Evolutionary conservation across 2,329 filamentous ascomycete genomes (phyloP).

Genomic region (Bipolaris oryzae): DNA sequence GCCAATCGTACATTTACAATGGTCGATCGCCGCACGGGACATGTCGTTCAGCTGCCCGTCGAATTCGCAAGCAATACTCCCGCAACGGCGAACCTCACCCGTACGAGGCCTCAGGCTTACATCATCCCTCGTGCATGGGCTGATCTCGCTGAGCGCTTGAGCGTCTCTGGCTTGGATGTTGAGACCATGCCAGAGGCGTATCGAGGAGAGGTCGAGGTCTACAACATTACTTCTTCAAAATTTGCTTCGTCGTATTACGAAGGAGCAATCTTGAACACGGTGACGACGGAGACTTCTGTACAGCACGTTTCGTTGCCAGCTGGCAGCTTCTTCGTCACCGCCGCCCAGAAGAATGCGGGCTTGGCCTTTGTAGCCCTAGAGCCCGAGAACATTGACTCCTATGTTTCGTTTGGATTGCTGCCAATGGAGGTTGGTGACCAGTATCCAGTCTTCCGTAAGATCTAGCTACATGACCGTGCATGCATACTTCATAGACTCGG

Average conservation of each 20-base stretch:
- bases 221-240: conserved; percentile 41
- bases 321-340: conserved; percentile 44
- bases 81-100: conserved; percentile 43
- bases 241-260: conserved; percentile 44
- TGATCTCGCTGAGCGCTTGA: conserved; percentile 42
- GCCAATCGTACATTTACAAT: conserved; percentile 42
- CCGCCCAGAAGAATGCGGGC: conserved; percentile 47
- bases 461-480: conserved; percentile 4
- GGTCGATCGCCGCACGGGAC: conserved; percentile 40
- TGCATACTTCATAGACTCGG: not conserved
- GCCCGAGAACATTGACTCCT: conserved; percentile 47
- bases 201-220: conserved; percentile 39
- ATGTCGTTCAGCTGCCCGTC: conserved; percentile 42
- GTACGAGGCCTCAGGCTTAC: conserved; percentile 42
- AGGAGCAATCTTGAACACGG: conserved; percentile 40
- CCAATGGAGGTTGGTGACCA: conserved; percentile 44
- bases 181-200: conserved; percentile 37
- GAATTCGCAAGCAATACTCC: conserved; percentile 46
- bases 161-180: conserved; percentile 43
- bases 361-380: conserved; percentile 48
- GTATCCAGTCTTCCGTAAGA: conserved; percentile 43
- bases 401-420: conserved; percentile 47
- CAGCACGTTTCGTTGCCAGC: conserved; percentile 37
- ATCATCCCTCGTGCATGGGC: conserved; percentile 46
- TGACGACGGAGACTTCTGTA: conserved; percentile 35